A percentile compares a stretch with the other conserved stretches of the same genome.
These are phyloP conservation scores for Benincasa hispida DNA, from an alignment of 306 rosid genomes.

Conservation along the genomic window DNA sequence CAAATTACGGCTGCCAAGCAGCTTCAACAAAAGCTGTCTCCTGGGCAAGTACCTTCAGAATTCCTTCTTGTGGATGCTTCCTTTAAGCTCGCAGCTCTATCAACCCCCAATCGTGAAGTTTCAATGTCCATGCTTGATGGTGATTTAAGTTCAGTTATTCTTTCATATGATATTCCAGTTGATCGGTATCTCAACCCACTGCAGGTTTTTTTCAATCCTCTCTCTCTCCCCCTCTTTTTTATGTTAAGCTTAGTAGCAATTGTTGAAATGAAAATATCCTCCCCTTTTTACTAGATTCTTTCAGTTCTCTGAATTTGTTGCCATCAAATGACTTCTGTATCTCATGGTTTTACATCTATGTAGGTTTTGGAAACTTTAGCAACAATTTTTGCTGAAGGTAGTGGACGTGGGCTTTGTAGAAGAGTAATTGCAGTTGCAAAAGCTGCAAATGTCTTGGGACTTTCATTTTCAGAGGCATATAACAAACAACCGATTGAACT, in stretches of 20 bases:
- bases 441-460: conserved; percentile 78
- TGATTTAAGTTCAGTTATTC: conserved; percentile 48
- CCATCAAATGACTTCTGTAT: not conserved
- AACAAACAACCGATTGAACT: conserved; percentile 80
- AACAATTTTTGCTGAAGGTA: conserved; percentile 60
- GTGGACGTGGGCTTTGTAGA: conserved; percentile 79
- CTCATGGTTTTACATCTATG: conserved; percentile 9
- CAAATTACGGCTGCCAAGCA: conserved; percentile 91
- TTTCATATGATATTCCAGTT: conserved; percentile 27
- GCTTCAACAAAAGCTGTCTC: conserved; percentile 83
- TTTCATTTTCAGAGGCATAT: conserved; percentile 79
- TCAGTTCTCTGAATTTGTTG: not conserved
- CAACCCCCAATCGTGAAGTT: conserved; percentile 47
- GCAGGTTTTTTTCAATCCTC: conserved; percentile 44
- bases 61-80: conserved; percentile 78
- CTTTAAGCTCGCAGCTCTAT: conserved; percentile 62
- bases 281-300: not conserved
- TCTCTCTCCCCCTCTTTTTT: not conserved
- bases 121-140: conserved; percentile 59
- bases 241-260: not conserved
- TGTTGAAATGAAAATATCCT: not conserved
- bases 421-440: conserved; percentile 76
- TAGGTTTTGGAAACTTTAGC: conserved; percentile 79
- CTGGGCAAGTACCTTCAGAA: conserved; percentile 62
- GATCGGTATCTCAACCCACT: conserved; percentile 45